Percentiles rank a stretch among this genome's conserved stretches.
Conservation (phyloP, 1,139 yeast species). For the Barnettozyma hawaiiensis region DNA sequence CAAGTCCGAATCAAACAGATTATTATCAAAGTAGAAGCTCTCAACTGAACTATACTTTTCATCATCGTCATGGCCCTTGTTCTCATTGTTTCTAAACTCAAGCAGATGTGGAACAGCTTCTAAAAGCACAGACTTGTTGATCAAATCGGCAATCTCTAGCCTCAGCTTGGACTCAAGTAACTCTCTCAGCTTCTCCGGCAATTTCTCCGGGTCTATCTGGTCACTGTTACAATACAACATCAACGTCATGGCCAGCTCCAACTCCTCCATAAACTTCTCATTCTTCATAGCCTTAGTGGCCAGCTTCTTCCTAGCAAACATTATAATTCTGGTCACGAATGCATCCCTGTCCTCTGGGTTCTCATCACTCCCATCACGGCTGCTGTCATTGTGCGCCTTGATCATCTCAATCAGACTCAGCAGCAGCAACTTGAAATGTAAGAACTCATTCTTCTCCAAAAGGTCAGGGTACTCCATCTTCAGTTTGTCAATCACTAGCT, state of each 20-base stretch:
- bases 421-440: slow-evolving; percentile 60
- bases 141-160: slow-evolving; percentile 51
- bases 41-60: slow-evolving; percentile 10
- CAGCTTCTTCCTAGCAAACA: slow-evolving; percentile 56
- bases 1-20: slow-evolving; percentile 39
- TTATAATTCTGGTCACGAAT: slow-evolving; percentile 51
- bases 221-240: slow-evolving; percentile 37
- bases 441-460: slow-evolving; percentile 46
- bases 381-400: slow-evolving; percentile 10
- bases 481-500: slow-evolving; percentile 41
- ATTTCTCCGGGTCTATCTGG: slow-evolving; percentile 28
- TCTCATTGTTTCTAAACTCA: slow-evolving; percentile 6
- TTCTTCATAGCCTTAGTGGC: slow-evolving; percentile 52
- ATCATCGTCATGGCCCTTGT: slow-evolving; percentile 7
- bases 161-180: slow-evolving; percentile 51
- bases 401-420: slow-evolving; percentile 34
- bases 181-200: slow-evolving; percentile 48
- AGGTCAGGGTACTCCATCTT: slow-evolving; percentile 48
- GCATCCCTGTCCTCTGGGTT: slow-evolving; percentile 27
- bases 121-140: slow-evolving; percentile 39
- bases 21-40: slow-evolving; percentile 9
- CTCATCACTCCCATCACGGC: slow-evolving; percentile 13
- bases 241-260: slow-evolving; percentile 67
- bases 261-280: slow-evolving; percentile 48
- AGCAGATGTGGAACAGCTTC: slow-evolving; percentile 7